These are phyloP conservation scores for Bipolaris zeicola DNA, from an alignment of 2,329 filamentous ascomycete genomes.

Conservation along the genomic window DNA sequence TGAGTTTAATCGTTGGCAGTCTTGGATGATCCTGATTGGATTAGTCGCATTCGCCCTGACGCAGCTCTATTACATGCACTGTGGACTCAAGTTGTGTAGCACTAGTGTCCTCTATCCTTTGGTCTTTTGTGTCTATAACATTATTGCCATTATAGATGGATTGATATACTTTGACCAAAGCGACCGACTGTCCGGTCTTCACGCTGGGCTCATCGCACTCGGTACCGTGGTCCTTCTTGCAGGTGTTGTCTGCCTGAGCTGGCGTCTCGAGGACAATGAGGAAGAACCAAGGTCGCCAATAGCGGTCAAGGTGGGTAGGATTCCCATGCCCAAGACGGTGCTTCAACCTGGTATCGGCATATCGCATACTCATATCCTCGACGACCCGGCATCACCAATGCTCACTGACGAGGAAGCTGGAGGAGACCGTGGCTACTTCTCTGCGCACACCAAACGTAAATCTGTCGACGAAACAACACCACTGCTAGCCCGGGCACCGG, in stretches of 20 bases:
- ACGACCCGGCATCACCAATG: constrained; percentile 45
- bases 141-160: constrained; percentile 95
- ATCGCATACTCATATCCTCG: constrained; percentile 71
- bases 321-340: constrained; percentile 62
- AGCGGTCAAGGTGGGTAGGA: constrained; percentile 42
- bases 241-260: constrained; percentile 89
- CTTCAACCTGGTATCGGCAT: constrained; percentile 83
- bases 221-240: constrained; percentile 85
- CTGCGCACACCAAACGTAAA: constrained; percentile 13
- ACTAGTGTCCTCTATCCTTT: constrained; percentile 95
- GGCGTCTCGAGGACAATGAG: constrained; percentile 83
- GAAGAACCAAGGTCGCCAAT: constrained; percentile 58
- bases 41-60: constrained; percentile 82
- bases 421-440: constrained; percentile 37
- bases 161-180: constrained; percentile 96
- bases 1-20: constrained; percentile 94
- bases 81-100: constrained; percentile 90
- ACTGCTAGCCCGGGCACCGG: constrained; percentile 41
- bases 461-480: constrained; percentile 45
- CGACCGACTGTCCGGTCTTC: constrained; percentile 74
- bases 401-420: constrained; percentile 39
- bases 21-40: constrained; percentile 85
- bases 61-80: constrained; percentile 94
- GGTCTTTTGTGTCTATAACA: constrained; percentile 99
- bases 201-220: constrained; percentile 80